Evolutionary conservation across 176 grass and related monocot genomes (phyloP).

Genomic region (Oryza longistaminata): DNA sequence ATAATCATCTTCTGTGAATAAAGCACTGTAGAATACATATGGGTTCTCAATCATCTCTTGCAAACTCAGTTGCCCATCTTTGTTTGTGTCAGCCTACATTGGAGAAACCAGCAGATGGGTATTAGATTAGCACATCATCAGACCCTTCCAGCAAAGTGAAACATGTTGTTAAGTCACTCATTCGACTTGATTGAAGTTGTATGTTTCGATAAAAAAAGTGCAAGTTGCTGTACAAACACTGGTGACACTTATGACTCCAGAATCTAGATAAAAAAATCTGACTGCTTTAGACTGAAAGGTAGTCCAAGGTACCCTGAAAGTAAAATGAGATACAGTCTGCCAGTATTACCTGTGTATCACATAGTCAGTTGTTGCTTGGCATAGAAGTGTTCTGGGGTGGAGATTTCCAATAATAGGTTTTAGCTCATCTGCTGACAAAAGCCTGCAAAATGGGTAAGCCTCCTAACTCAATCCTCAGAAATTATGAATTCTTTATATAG

Average conservation of each 20-base stretch:
- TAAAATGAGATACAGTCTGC: background rate
- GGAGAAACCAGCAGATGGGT: background rate
- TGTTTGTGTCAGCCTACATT: slow-evolving; percentile 80
- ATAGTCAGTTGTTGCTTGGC: slow-evolving; percentile 96
- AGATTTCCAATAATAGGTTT: slow-evolving; percentile 71
- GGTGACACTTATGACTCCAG: background rate
- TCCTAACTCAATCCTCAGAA: slow-evolving; percentile 22
- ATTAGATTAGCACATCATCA: slow-evolving; percentile 8
- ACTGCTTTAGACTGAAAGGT: background rate
- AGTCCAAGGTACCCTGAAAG: background rate
- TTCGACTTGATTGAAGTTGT: slow-evolving; percentile 14
- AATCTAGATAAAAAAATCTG: too few relatives aligned
- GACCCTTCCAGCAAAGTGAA: background rate
- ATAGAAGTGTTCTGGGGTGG: slow-evolving; percentile 80
- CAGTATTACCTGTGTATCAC: slow-evolving; percentile 67
- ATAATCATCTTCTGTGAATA: slow-evolving; percentile 87
- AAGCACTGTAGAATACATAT: slow-evolving; percentile 84
- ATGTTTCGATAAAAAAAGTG: slow-evolving; percentile 5
- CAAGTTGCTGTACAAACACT: slow-evolving; percentile 17
- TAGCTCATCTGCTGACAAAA: slow-evolving; percentile 80
- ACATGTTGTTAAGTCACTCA: too few relatives aligned
- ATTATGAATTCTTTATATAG: slow-evolving; percentile 13
- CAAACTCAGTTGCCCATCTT: slow-evolving; percentile 81
- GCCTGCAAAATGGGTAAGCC: slow-evolving; percentile 48
- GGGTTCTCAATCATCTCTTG: slow-evolving; percentile 94